Evolutionary conservation across 2,329 filamentous ascomycete species (phyloP).

Genomic region (Fusarium circinatum): DNA sequence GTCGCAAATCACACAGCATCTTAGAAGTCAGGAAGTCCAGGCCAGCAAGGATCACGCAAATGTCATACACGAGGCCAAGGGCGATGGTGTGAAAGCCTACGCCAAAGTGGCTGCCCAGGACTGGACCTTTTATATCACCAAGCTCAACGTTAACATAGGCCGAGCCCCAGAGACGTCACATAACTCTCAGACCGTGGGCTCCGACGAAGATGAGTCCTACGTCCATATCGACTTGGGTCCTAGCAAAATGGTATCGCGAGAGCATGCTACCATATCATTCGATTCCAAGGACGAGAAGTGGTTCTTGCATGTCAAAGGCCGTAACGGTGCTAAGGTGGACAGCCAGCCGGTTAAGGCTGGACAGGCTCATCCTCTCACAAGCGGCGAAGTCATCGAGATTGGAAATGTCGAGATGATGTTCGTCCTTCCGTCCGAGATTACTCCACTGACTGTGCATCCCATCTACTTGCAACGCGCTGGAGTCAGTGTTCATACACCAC

Average conservation of each 20-base stretch:
- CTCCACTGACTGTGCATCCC: conserved; percentile 73
- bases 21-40: conserved; percentile 62
- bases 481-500: conserved; percentile 51
- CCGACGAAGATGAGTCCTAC: conserved; percentile 57
- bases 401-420: conserved; percentile 98
- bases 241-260: conserved; percentile 81
- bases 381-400: conserved; percentile 92
- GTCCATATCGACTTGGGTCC: conserved; percentile 91
- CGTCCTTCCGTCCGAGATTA: conserved; percentile 81
- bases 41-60: conserved; percentile 72
- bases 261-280: conserved; percentile 80
- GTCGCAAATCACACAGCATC: conserved; percentile 64
- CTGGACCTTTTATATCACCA: conserved; percentile 87
- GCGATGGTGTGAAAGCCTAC: conserved; percentile 75
- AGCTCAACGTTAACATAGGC: conserved; percentile 80
- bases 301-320: conserved; percentile 87
- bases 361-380: conserved; percentile 73
- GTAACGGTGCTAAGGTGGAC: conserved; percentile 90
- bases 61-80: conserved; percentile 69
- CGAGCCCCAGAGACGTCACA: conserved; percentile 67
- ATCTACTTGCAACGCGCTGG: conserved; percentile 76
- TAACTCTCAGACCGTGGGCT: conserved; percentile 52
- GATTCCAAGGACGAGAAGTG: conserved; percentile 76
- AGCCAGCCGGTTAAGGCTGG: conserved; percentile 76
- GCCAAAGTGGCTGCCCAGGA: conserved; percentile 84